These are phyloP conservation scores for Coriaria nepalensis DNA, from an alignment of 306 rosid species.

Conservation along the genomic window DNA sequence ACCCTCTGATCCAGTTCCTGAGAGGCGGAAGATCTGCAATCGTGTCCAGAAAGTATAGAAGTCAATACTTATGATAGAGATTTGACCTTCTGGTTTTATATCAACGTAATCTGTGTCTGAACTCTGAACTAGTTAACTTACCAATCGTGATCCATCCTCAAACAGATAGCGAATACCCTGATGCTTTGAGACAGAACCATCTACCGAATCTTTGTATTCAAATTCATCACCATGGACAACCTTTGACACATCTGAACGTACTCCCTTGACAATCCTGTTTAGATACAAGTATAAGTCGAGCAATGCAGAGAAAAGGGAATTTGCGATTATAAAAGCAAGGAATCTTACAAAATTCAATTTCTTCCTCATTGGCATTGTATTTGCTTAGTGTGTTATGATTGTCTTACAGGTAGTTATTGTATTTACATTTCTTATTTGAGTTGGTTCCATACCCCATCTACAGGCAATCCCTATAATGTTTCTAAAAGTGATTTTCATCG, in stretches of 20 bases:
- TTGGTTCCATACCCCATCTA: too few species aligned
- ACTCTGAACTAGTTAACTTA: constrained; percentile 23
- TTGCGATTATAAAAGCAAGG: too few species aligned
- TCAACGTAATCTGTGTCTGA: too few species aligned
- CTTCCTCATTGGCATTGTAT: too few species aligned
- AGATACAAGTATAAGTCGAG: background rate
- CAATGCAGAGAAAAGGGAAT: background rate
- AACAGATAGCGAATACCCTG: constrained; percentile 96
- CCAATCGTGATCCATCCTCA: constrained; percentile 98
- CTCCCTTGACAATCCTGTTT: constrained; percentile 58
- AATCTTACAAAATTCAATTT: too few species aligned
- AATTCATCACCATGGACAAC: constrained; percentile 78
- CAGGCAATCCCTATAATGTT: too few species aligned
- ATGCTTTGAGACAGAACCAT: constrained; percentile 81
- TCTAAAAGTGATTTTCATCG: background rate
- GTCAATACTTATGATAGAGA: constrained; percentile 1
- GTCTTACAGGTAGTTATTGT: too few species aligned
- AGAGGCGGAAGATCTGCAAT: constrained; percentile 80
- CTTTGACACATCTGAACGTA: constrained; percentile 55
- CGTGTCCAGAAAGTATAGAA: constrained; percentile 1
- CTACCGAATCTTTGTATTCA: constrained; percentile 92
- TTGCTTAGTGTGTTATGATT: too few species aligned
- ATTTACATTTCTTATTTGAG: too few species aligned
- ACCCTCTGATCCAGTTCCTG: constrained; percentile 98
- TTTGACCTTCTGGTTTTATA: too few species aligned